Percentiles rank a stretch among this genome's conserved stretches.
These are phyloP conservation scores for Xylaria multiplex DNA, from an alignment of 2,329 filamentous ascomycete genomes.

Conservation along the genomic window DNA sequence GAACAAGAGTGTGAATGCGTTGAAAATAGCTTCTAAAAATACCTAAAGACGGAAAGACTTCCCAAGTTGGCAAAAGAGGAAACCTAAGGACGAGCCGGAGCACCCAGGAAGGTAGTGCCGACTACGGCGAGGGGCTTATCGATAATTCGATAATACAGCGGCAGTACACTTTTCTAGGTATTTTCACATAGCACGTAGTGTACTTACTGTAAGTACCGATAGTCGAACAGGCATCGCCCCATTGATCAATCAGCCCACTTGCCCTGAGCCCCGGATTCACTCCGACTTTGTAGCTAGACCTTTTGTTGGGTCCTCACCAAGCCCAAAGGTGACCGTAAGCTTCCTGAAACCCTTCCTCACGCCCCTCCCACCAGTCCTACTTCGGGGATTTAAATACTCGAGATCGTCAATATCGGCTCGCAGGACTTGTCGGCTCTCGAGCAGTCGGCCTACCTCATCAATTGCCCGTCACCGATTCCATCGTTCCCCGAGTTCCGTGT, in stretches of 20 bases:
- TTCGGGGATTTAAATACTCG: constrained; percentile 13
- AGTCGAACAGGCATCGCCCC: constrained; percentile 5
- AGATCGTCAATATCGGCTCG: constrained; percentile 11
- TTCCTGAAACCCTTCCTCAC: constrained; percentile 14
- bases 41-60: no score
- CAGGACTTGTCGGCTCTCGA: constrained; percentile 10
- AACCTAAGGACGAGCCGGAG: neutral
- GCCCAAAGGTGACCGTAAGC: constrained; percentile 27
- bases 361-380: constrained; percentile 11
- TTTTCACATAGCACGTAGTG: no score
- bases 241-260: constrained; percentile 29
- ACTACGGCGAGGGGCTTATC: constrained; percentile 6
- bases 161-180: no score
- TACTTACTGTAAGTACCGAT: no score
- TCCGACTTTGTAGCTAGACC: constrained; percentile 10
- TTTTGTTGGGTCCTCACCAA: constrained; percentile 27
- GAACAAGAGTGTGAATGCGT: no score
- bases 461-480: constrained; percentile 10
- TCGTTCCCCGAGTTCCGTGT: constrained; percentile 7
- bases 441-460: neutral
- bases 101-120: constrained; percentile 6
- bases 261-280: constrained; percentile 23
- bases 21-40: no score
- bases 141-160: neutral
- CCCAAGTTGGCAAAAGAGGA: no score